Conservation (phyloP, 768 basidiomycete genomes). For the Termitomyces sp. region DNA sequence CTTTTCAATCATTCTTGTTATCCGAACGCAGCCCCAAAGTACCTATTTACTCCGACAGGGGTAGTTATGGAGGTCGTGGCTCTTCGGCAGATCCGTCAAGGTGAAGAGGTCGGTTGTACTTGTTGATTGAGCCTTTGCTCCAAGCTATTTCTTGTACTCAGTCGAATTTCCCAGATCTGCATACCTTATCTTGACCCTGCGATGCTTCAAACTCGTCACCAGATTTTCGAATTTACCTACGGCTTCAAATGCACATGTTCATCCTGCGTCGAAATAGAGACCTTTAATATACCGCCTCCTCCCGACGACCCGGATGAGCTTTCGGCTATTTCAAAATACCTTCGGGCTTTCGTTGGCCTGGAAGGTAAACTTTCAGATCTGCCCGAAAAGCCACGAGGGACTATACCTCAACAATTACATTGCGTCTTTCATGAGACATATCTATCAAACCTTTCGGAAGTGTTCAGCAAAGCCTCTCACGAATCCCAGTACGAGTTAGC, state of each 20-base stretch:
- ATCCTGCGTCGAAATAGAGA: conserved; percentile 48
- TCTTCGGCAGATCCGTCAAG: conserved; percentile 49
- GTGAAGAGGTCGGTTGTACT: conserved; percentile 57
- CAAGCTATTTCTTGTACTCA: background rate
- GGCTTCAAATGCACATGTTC: conserved; percentile 64
- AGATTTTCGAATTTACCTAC: conserved; percentile 59
- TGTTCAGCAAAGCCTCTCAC: conserved; percentile 69
- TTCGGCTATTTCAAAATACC: conserved; percentile 23
- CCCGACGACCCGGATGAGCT: conserved; percentile 32
- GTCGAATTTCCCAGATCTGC: conserved; percentile 46
- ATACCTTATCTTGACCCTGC: conserved; percentile 81
- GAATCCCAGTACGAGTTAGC: conserved; percentile 56
- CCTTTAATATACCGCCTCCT: conserved; percentile 36
- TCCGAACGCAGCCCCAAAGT: conserved; percentile 69
- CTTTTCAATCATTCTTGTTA: conserved; percentile 80
- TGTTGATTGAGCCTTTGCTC: conserved; percentile 1
- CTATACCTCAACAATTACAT: conserved; percentile 38
- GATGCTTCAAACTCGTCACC: conserved; percentile 54
- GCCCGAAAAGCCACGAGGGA: conserved; percentile 26
- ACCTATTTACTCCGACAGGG: conserved; percentile 36
- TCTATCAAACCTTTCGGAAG: conserved; percentile 54
- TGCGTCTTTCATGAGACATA: conserved; percentile 55
- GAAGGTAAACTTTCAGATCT: conserved; percentile 23
- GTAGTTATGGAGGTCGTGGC: conserved; percentile 65
- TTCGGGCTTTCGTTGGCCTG: conserved; percentile 39